These are phyloP conservation scores for Paramecium tetraurelia DNA, from an alignment of 73 alveolate genomes.

Conservation along the genomic window DNA sequence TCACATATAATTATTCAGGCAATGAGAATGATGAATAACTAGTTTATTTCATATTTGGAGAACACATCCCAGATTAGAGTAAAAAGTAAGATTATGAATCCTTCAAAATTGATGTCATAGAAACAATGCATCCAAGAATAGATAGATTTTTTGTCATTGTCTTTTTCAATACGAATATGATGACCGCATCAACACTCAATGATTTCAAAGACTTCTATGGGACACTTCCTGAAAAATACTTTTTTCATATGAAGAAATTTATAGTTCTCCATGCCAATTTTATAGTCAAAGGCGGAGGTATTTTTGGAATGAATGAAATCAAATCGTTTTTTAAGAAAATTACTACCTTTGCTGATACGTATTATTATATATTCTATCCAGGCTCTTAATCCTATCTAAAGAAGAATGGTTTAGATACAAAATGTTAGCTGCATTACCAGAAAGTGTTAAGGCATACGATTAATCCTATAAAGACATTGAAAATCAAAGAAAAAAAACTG, in stretches of 20 bases:
- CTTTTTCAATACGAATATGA: slow-evolving; percentile 31
- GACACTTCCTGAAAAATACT: not conserved
- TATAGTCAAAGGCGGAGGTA: slow-evolving; percentile 24
- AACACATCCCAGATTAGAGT: not conserved
- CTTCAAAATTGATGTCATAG: not conserved
- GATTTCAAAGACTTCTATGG: slow-evolving; percentile 39
- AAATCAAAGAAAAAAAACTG: not conserved
- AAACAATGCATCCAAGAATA: not conserved
- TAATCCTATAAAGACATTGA: slow-evolving; percentile 23
- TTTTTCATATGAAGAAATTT: not conserved
- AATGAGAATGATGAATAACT: slow-evolving; percentile 3
- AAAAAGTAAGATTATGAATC: slow-evolving; percentile 23
- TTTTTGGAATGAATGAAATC: not conserved
- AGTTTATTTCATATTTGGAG: slow-evolving; percentile 8
- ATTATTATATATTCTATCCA: not conserved
- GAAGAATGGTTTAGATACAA: slow-evolving; percentile 6
- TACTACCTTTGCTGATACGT: slow-evolving; percentile 15
- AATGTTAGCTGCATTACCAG: not conserved
- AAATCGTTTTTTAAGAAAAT: not conserved
- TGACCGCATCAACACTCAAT: slow-evolving; percentile 35
- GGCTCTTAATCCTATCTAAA: not conserved
- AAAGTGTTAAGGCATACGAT: not conserved
- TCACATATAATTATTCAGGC: not conserved
- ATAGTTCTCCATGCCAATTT: slow-evolving; percentile 30
- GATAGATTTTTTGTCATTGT: not conserved